Conservation (phyloP, 371 early-diverging fungal genomes). For the Mucor mucedo region DNA sequence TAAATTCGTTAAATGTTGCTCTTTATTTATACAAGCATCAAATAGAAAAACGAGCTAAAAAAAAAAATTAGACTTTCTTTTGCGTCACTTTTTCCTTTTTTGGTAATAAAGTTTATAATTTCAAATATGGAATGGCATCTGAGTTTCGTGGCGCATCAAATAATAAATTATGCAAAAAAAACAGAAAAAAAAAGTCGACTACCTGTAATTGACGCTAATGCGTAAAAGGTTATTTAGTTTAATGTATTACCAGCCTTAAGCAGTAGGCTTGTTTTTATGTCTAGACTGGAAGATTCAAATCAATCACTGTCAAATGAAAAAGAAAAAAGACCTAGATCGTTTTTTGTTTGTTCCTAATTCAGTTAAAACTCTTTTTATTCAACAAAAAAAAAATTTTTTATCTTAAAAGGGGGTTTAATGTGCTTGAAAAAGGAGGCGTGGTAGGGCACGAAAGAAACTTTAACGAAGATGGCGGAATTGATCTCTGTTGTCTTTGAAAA, state of each 20-base stretch:
- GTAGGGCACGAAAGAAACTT: not conserved
- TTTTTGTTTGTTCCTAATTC: too few species aligned
- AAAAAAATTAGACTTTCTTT: not conserved
- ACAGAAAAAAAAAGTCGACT: not conserved
- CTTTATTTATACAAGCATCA: not conserved
- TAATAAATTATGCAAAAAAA: not conserved
- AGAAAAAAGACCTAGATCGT: too few species aligned
- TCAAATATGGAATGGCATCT: too few species aligned
- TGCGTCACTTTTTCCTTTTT: not conserved
- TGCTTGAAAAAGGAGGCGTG: too few species aligned
- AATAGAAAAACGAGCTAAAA: conserved; percentile 1
- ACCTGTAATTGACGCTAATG: too few species aligned
- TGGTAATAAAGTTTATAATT: too few species aligned
- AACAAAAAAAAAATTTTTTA: not conserved
- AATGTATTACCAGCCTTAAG: too few species aligned
- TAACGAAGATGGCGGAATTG: conserved; percentile 30
- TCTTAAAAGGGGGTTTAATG: not conserved
- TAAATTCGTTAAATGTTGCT: not conserved
- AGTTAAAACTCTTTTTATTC: too few species aligned
- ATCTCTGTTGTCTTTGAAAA: conserved; percentile 29
- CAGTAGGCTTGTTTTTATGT: too few species aligned
- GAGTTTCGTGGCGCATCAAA: not conserved
- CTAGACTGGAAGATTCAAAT: too few species aligned
- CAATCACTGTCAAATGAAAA: too few species aligned
- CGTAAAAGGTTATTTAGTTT: too few species aligned